These are phyloP conservation scores for Nephelium lappaceum DNA, from an alignment of 345 rosid species.

Conservation along the genomic window DNA sequence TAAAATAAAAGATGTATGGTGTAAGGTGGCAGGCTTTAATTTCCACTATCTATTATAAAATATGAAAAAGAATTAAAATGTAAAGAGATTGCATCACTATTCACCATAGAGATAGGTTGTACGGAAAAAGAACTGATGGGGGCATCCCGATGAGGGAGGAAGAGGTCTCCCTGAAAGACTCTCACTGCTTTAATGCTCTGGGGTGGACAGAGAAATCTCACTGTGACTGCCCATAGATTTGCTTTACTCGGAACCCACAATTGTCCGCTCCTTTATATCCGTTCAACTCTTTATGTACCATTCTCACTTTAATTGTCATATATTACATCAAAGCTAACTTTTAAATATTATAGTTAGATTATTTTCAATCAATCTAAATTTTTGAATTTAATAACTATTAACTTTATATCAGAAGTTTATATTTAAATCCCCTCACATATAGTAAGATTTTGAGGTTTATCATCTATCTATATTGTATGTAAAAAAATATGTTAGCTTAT, in stretches of 20 bases:
- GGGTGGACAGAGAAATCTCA: slow-evolving; percentile 24
- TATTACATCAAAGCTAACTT: too few species aligned
- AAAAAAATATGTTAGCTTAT: too few species aligned
- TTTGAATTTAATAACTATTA: too few species aligned
- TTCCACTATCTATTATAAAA: not conserved
- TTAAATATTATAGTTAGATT: too few species aligned
- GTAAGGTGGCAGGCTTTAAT: slow-evolving; percentile 7
- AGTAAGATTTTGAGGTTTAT: too few species aligned
- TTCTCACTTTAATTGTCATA: too few species aligned
- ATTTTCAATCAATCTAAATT: too few species aligned
- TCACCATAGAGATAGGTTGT: slow-evolving; percentile 16
- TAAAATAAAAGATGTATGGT: not conserved
- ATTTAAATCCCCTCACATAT: too few species aligned
- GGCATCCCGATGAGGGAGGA: slow-evolving; percentile 16
- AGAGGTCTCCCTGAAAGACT: not conserved
- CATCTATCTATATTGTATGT: too few species aligned
- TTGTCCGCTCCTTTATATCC: not conserved
- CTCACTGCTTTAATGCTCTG: slow-evolving; percentile 18
- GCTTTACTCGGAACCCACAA: slow-evolving; percentile 38
- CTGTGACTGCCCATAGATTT: slow-evolving; percentile 32
- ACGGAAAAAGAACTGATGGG: slow-evolving; percentile 25
- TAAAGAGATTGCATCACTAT: not conserved
- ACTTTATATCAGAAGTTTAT: too few species aligned
- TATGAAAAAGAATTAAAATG: not conserved
- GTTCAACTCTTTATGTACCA: too few species aligned